A percentile compares a stretch with the other conserved stretches of the same genome.
phyloP scores from a whole-genome alignment of 768 basidiomycete genomes.

The Strobilomyces echinocephalus region DNA sequence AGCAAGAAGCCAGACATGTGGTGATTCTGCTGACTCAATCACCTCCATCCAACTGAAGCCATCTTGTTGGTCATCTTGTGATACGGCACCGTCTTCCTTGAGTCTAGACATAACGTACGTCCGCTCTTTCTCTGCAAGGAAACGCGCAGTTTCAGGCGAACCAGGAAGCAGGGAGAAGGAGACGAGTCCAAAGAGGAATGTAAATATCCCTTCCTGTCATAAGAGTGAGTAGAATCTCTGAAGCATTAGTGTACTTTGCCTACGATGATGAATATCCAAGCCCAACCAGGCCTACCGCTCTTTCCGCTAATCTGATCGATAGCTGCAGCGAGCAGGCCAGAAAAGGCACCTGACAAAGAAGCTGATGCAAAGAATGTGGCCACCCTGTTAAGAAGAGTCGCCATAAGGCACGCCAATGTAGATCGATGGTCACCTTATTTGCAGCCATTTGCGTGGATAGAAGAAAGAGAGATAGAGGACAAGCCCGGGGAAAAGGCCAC shows the following conservation, averaged over 20 bases:
- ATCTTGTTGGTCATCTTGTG: constrained; percentile 40
- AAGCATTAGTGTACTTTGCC: neutral
- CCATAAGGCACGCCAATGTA: neutral
- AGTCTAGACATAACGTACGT: constrained; percentile 36
- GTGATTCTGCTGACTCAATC: constrained; percentile 40
- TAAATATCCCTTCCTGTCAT: constrained; percentile 55
- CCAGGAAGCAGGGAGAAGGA: constrained; percentile 48
- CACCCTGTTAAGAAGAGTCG: constrained; percentile 24
- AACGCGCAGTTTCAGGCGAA: constrained; percentile 41
- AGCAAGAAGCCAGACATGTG: constrained; percentile 51
- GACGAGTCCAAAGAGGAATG: constrained; percentile 49
- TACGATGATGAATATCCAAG: constrained; percentile 57
- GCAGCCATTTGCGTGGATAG: constrained; percentile 31
- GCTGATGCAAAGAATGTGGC: constrained; percentile 39
- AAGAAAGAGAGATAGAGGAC: constrained; percentile 54
- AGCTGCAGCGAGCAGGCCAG: constrained; percentile 58
- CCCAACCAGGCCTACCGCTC: constrained; percentile 52
- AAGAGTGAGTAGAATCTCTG: neutral
- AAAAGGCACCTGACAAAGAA: constrained; percentile 56
- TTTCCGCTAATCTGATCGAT: constrained; percentile 55
- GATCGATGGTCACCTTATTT: constrained; percentile 13
- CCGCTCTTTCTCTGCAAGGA: constrained; percentile 50
- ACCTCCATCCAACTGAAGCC: constrained; percentile 58
- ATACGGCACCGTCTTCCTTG: constrained; percentile 28
- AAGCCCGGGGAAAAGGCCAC: constrained; percentile 55